Conservation (phyloP, 2,329 filamentous ascomycete species). For the Trichoderma brevicompactum region DNA sequence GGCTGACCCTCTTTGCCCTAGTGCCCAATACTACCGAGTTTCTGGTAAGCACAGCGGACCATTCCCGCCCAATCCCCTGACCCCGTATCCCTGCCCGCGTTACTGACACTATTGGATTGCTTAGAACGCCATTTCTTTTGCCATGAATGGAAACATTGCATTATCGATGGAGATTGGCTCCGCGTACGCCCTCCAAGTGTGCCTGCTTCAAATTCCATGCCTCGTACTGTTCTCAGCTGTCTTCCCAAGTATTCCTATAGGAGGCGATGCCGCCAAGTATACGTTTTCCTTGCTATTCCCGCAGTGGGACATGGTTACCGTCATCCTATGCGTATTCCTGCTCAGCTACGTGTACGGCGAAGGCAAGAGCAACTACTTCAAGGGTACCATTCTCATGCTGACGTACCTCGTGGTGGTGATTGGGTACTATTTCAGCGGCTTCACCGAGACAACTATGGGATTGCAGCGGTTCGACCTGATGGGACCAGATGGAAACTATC, state of each 20-base stretch:
- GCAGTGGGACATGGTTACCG: conserved; percentile 98
- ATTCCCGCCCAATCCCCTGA: conserved; percentile 21
- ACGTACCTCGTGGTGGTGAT: conserved; percentile 91
- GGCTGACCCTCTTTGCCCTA: conserved; percentile 93
- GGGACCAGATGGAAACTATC: conserved; percentile 54
- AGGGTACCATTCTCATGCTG: conserved; percentile 91
- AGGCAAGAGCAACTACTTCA: conserved; percentile 99
- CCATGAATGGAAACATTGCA: conserved; percentile 99
- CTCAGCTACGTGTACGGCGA: conserved; percentile 98
- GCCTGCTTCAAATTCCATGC: conserved; percentile 89
- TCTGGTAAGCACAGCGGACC: conserved; percentile 63
- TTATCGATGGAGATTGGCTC: conserved; percentile 99
- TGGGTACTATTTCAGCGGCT: conserved; percentile 85
- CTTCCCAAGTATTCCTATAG: conserved; percentile 54
- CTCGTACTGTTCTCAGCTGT: conserved; percentile 89
- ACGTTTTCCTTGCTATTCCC: conserved; percentile 91
- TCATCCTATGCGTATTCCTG: conserved; percentile 93
- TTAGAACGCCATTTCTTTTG: conserved; percentile 96
- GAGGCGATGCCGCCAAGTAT: conserved; percentile 55
- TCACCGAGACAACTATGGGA: conserved; percentile 50
- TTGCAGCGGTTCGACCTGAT: conserved; percentile 59
- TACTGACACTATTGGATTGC: conserved; percentile 22
- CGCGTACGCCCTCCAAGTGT: conserved; percentile 94
- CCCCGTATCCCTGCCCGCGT: background rate
- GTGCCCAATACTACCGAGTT: conserved; percentile 99